These are phyloP conservation scores for Ustilago bromivora DNA, from an alignment of 1,284 basidiomycete species.

Conservation along the genomic window DNA sequence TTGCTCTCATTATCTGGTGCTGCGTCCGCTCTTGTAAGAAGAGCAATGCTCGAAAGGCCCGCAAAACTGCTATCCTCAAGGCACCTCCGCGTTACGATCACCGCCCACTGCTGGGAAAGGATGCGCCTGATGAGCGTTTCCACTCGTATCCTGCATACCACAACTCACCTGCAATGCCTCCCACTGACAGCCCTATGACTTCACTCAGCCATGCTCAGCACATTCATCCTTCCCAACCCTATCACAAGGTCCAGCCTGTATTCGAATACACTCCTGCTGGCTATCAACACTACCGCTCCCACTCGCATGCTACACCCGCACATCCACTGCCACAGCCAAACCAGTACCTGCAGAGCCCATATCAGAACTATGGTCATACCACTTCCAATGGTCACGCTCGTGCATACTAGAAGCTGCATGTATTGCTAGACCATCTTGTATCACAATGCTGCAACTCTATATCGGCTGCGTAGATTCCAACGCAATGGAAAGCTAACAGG, in stretches of 20 bases:
- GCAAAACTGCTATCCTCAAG: conserved; percentile 24
- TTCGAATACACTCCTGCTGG: conserved; percentile 19
- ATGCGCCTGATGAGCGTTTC: conserved; percentile 19
- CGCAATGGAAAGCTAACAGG: too few relatives aligned
- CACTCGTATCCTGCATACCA: conserved; percentile 34
- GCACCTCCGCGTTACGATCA: conserved; percentile 35
- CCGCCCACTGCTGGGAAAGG: conserved; percentile 31
- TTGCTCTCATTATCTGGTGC: conserved; percentile 47
- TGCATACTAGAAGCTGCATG: conserved; percentile 12
- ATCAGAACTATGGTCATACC: conserved; percentile 14
- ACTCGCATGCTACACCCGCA: conserved; percentile 12
- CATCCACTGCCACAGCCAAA: conserved; percentile 17
- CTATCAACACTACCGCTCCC: conserved; percentile 7
- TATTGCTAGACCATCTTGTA: too few relatives aligned
- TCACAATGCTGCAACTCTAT: too few relatives aligned
- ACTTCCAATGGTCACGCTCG: conserved; percentile 12
- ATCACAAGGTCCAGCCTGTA: conserved; percentile 15
- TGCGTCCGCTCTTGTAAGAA: conserved; percentile 46
- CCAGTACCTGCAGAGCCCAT: conserved; percentile 36
- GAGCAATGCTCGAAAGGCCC: conserved; percentile 38
- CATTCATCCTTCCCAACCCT: conserved; percentile 22
- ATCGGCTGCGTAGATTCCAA: too few relatives aligned
- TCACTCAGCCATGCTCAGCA: conserved; percentile 38
- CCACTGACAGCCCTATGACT: conserved; percentile 45
- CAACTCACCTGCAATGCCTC: conserved; percentile 24